phyloP scores from a whole-genome alignment of 2,329 filamentous ascomycete genomes.

The Onygenales sp. region DNA sequence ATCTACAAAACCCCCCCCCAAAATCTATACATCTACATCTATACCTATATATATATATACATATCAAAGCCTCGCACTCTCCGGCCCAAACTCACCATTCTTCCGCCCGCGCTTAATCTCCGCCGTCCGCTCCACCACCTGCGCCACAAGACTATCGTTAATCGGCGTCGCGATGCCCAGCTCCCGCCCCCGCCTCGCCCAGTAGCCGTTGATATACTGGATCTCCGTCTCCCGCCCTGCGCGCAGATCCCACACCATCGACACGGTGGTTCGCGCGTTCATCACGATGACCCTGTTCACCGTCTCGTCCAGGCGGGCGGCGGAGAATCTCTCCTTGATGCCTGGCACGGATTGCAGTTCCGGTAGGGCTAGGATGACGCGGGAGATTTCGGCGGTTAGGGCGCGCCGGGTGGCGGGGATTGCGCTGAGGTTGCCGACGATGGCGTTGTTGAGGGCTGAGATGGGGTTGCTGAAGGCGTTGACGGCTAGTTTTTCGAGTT shows the following conservation, averaged over 20 bases:
- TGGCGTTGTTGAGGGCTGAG: constrained; percentile 66
- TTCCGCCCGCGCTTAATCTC: not conserved
- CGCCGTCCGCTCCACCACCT: not conserved
- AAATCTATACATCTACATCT: too few species aligned
- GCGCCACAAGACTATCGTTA: not conserved
- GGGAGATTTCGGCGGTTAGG: constrained; percentile 63
- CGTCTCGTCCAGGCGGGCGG: constrained; percentile 52
- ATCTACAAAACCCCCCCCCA: too few species aligned
- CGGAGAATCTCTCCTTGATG: constrained; percentile 49
- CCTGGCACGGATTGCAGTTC: constrained; percentile 58
- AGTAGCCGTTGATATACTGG: constrained; percentile 80
- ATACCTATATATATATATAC: too few species aligned
- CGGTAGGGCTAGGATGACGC: constrained; percentile 63
- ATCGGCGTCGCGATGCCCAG: constrained; percentile 48
- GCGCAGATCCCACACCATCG: constrained; percentile 59
- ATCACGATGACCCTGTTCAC: constrained; percentile 44
- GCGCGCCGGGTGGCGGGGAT: constrained; percentile 58
- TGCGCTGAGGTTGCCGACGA: constrained; percentile 60
- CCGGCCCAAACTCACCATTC: not conserved
- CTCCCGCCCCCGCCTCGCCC: constrained; percentile 62
- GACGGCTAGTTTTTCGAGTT: constrained; percentile 70
- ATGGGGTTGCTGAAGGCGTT: constrained; percentile 71
- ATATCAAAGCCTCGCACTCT: too few species aligned
- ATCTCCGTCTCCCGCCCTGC: constrained; percentile 61
- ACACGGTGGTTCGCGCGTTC: constrained; percentile 50